Conservation (phyloP, 2,329 filamentous ascomycete genomes). For the Pochonia chlamydosporia region DNA sequence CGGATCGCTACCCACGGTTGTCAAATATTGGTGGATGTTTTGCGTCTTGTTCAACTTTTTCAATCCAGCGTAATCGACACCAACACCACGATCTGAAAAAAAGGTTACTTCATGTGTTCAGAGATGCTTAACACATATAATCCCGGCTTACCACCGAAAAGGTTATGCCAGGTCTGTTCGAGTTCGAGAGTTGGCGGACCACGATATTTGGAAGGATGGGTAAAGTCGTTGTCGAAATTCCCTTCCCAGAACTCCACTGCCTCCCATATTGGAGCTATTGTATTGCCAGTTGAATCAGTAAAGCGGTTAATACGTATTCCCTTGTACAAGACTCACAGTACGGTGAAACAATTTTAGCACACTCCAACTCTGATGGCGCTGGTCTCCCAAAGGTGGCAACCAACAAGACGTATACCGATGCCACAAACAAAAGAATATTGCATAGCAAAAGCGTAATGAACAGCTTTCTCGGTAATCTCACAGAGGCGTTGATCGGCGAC, state of each 20-base stretch:
- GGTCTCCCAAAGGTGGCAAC: neutral
- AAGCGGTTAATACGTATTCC: neutral
- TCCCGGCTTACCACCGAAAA: neutral
- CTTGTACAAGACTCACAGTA: neutral
- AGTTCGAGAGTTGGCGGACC: constrained; percentile 1
- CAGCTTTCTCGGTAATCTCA: neutral
- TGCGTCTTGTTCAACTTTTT: neutral
- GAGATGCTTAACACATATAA: neutral
- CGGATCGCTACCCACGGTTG: neutral
- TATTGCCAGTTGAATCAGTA: neutral
- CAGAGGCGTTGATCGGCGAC: neutral
- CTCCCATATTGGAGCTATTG: constrained; percentile 3
- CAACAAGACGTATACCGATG: neutral
- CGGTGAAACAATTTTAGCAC: neutral
- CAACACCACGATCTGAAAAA: neutral
- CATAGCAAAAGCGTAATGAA: neutral
- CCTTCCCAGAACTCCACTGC: constrained; percentile 6
- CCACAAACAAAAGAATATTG: neutral
- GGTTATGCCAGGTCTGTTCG: neutral
- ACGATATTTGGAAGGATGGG: constrained; percentile 1
- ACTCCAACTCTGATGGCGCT: neutral
- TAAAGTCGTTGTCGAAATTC: constrained; percentile 3
- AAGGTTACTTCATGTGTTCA: too few species aligned
- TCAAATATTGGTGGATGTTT: neutral
- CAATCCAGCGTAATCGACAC: neutral